Conservation (phyloP, 306 rosid genomes). For the Cajanus cajan region DNA sequence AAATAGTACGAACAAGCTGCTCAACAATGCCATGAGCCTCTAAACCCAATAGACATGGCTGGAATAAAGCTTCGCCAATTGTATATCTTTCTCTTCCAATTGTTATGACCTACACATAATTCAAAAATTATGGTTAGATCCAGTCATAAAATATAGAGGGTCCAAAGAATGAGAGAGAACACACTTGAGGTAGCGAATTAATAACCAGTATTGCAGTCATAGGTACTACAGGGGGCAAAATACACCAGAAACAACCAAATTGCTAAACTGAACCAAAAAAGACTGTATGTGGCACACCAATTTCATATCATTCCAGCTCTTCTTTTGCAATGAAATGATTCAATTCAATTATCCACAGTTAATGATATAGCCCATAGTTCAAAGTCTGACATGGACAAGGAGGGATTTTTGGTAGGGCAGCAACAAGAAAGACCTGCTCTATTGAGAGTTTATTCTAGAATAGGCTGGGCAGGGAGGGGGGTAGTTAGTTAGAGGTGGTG, state of each 20-base stretch:
- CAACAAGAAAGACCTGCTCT: background rate
- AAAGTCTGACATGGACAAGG: background rate
- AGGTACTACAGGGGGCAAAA: background rate
- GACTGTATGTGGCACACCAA: background rate
- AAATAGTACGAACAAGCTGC: constrained; percentile 94
- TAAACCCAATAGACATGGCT: constrained; percentile 79
- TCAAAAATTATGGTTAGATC: background rate
- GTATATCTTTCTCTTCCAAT: constrained; percentile 89
- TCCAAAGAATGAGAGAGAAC: background rate
- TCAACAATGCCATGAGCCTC: constrained; percentile 97
- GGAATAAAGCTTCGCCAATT: constrained; percentile 94
- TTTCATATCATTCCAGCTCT: background rate
- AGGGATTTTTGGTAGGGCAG: background rate
- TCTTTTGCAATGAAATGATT: background rate
- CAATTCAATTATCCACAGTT: background rate
- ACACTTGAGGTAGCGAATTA: background rate
- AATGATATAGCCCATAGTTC: background rate
- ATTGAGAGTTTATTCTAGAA: background rate
- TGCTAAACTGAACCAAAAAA: background rate
- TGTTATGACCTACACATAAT: constrained; percentile 62
- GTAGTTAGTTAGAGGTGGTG: background rate
- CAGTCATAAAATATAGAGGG: constrained; percentile 9
- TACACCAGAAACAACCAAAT: background rate
- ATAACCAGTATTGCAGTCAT: background rate
- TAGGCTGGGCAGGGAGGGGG: background rate